phyloP scores from a whole-genome alignment of 2,329 filamentous ascomycete species.

The Cercospora brassicicola region DNA sequence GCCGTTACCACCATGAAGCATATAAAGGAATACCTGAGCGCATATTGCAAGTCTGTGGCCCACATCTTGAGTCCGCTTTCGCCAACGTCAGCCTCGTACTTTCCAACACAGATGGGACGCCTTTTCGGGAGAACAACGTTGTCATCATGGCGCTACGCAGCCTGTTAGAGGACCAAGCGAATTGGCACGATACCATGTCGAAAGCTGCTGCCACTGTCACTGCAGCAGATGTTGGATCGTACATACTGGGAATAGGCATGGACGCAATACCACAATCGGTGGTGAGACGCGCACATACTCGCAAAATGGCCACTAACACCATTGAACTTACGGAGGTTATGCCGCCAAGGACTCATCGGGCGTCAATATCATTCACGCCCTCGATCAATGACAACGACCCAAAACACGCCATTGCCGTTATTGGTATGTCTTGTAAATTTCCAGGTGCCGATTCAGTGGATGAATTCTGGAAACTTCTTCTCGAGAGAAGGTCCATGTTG shows the following conservation, averaged over 20 bases:
- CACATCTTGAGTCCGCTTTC: background rate
- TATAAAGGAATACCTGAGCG: background rate
- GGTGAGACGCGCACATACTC: background rate
- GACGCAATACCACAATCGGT: background rate
- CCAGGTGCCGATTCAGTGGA: slow-evolving; percentile 16
- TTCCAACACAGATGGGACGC: slow-evolving; percentile 5
- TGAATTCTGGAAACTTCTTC: slow-evolving; percentile 21
- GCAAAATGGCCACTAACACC: background rate
- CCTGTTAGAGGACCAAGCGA: slow-evolving; percentile 9
- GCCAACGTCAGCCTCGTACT: background rate
- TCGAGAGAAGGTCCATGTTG: slow-evolving; percentile 7
- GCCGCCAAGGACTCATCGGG: background rate
- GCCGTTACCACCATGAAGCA: slow-evolving; percentile 7
- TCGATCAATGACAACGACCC: background rate
- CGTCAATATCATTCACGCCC: background rate
- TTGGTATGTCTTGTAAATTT: slow-evolving; percentile 22
- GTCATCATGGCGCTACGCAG: background rate
- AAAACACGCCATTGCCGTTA: slow-evolving; percentile 16
- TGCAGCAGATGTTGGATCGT: background rate
- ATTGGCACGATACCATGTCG: slow-evolving; percentile 13
- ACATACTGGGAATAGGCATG: background rate
- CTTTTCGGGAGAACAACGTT: background rate
- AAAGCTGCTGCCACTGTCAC: background rate
- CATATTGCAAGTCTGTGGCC: background rate
- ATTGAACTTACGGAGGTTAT: background rate